Evolutionary conservation across 306 rosid species (phyloP).

Genomic region (Gastrolobium villosum): DNA sequence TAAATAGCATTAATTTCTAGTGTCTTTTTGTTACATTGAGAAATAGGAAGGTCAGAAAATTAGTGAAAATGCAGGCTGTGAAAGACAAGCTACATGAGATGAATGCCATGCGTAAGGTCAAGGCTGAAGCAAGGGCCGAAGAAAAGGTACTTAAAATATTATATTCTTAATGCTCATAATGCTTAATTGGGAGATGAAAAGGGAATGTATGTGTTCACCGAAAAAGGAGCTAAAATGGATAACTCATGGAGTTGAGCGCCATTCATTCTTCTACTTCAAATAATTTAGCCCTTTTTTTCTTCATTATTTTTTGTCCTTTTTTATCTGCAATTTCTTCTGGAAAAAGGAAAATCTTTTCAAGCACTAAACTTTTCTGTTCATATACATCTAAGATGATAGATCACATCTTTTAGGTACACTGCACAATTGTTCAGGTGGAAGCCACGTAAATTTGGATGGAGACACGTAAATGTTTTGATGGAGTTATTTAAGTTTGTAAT

Average conservation of each 20-base stretch:
- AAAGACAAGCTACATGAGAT: slow-evolving; percentile 71
- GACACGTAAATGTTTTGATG: background rate
- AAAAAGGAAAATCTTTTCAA: no score
- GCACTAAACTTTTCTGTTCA: no score
- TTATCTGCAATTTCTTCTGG: no score
- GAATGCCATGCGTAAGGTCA: slow-evolving; percentile 65
- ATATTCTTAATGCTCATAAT: background rate
- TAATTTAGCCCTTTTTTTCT: no score
- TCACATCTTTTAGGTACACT: background rate
- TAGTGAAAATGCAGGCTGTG: slow-evolving; percentile 71
- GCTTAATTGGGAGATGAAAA: background rate
- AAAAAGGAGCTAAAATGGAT: background rate
- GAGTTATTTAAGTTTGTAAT: background rate
- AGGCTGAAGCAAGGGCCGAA: slow-evolving; percentile 75
- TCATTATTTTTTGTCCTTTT: no score
- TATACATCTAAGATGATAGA: background rate
- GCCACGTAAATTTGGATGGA: background rate
- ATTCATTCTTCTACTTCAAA: background rate
- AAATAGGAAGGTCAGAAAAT: background rate
- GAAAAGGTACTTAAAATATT: slow-evolving; percentile 61
- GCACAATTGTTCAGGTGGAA: no score
- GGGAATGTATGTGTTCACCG: background rate
- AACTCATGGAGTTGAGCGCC: background rate
- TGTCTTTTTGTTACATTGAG: background rate
- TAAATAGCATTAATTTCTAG: background rate